Evolutionary conservation across 495 filamentous ascomycete genomes (phyloP).

Genomic region (Neurospora sp.): DNA sequence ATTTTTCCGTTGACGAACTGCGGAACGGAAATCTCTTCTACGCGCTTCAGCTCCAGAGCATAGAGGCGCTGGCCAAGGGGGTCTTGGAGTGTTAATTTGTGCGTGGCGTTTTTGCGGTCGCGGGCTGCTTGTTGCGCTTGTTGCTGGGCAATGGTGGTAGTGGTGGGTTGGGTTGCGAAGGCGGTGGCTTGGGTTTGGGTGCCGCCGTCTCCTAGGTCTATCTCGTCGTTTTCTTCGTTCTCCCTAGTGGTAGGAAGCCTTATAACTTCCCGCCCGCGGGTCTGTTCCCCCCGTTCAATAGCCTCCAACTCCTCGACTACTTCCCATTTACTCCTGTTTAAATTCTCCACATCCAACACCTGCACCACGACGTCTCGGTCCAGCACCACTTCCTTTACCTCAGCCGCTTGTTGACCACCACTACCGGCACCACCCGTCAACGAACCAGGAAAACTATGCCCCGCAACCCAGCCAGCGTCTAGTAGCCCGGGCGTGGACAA

Average conservation of each 20-base stretch:
- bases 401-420: too few relatives aligned
- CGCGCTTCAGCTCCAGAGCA: conserved; percentile 59
- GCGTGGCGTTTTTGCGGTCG: conserved; percentile 44
- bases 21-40: conserved; percentile 57
- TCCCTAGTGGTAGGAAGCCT: conserved; percentile 41
- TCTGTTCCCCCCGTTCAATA: conserved; percentile 70
- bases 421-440: not conserved
- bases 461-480: conserved; percentile 24
- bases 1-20: conserved; percentile 52
- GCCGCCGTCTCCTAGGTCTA: conserved; percentile 4
- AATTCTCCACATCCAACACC: conserved; percentile 74
- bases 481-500: conserved; percentile 51
- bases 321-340: conserved; percentile 56
- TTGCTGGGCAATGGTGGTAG: too few relatives aligned
- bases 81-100: conserved; percentile 79
- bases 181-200: not conserved
- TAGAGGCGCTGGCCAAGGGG: conserved; percentile 56
- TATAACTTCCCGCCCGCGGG: conserved; percentile 76
- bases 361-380: conserved; percentile 60
- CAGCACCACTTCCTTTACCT: conserved; percentile 40
- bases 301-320: conserved; percentile 82
- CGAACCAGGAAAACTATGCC: conserved; percentile 43
- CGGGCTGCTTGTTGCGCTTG: too few relatives aligned
- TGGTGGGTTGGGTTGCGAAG: not conserved
- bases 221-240: too few relatives aligned